Percentiles rank a stretch among this genome's conserved stretches.
These are phyloP conservation scores for Tillandsia fasciculata DNA, from an alignment of 176 grass and related monocot species.

Conservation along the genomic window DNA sequence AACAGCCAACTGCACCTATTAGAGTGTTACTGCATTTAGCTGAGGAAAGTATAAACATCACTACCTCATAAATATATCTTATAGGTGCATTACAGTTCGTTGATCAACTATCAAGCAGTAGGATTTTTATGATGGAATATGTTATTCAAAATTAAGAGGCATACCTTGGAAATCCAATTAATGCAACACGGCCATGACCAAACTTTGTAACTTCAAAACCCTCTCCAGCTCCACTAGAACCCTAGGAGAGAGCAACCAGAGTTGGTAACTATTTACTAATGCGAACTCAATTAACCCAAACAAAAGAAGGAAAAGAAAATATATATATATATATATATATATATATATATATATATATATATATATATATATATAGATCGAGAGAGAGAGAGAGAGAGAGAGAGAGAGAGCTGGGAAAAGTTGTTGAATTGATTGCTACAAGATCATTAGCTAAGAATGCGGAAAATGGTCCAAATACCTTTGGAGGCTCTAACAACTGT, in stretches of 20 bases:
- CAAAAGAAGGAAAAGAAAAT: neutral
- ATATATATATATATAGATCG: neutral
- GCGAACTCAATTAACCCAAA: conserved; percentile 1
- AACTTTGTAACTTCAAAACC: conserved; percentile 99
- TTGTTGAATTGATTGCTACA: too few relatives aligned
- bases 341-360: neutral
- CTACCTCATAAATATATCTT: too few relatives aligned
- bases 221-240: conserved; percentile 77
- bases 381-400: too few relatives aligned
- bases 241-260: conserved; percentile 33
- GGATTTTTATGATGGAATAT: conserved; percentile 1
- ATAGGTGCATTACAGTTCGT: neutral
- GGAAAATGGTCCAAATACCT: conserved; percentile 35
- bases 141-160: conserved; percentile 1
- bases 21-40: too few relatives aligned
- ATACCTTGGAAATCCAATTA: conserved; percentile 99
- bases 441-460: neutral
- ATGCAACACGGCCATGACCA: conserved; percentile 91
- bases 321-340: neutral
- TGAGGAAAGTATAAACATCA: too few relatives aligned
- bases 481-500: conserved; percentile 94
- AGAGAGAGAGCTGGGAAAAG: too few relatives aligned
- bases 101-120: neutral
- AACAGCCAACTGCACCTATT: too few relatives aligned
- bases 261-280: too few relatives aligned